Conservation (phyloP, 2,329 filamentous ascomycete genomes). For the Neopestalotiopsis rosae region DNA sequence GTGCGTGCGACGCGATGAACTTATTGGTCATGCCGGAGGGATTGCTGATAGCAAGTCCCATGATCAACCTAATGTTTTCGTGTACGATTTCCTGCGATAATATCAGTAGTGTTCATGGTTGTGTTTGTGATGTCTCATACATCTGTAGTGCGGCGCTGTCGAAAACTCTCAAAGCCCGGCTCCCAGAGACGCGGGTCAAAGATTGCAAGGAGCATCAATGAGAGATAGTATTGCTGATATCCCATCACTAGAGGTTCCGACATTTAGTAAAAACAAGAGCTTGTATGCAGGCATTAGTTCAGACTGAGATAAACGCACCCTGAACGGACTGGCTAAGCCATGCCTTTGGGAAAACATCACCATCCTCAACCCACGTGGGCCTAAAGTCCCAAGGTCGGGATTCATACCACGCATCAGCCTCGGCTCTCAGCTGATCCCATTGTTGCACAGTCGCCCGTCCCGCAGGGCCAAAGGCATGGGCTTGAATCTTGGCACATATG, state of each 20-base stretch:
- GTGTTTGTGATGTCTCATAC: slow-evolving; percentile 24
- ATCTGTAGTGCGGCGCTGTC: slow-evolving; percentile 11
- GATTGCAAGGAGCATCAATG: slow-evolving; percentile 16
- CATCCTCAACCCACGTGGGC: slow-evolving; percentile 22
- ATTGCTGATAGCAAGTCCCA: slow-evolving; percentile 35
- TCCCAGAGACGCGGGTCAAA: slow-evolving; percentile 16
- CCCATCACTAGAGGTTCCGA: slow-evolving; percentile 2
- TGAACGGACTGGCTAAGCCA: slow-evolving; percentile 14
- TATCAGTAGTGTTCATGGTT: slow-evolving; percentile 43
- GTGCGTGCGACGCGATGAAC: slow-evolving; percentile 33
- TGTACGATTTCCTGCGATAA: slow-evolving; percentile 30
- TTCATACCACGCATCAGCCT: slow-evolving; percentile 30
- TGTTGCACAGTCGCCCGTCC: slow-evolving; percentile 12
- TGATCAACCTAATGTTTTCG: slow-evolving; percentile 28
- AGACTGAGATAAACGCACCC: background rate
- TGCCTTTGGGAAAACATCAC: slow-evolving; percentile 34
- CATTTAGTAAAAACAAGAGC: background rate
- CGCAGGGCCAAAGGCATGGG: slow-evolving; percentile 38
- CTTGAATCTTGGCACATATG: slow-evolving; percentile 37
- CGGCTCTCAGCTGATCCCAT: slow-evolving; percentile 12
- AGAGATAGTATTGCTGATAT: slow-evolving; percentile 17
- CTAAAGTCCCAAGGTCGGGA: slow-evolving; percentile 26
- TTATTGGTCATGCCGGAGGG: slow-evolving; percentile 28
- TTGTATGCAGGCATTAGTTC: background rate
- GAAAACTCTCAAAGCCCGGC: slow-evolving; percentile 9